Conservation (phyloP, 805 yeast species). For the Saccharomycopsis sp. region DNA sequence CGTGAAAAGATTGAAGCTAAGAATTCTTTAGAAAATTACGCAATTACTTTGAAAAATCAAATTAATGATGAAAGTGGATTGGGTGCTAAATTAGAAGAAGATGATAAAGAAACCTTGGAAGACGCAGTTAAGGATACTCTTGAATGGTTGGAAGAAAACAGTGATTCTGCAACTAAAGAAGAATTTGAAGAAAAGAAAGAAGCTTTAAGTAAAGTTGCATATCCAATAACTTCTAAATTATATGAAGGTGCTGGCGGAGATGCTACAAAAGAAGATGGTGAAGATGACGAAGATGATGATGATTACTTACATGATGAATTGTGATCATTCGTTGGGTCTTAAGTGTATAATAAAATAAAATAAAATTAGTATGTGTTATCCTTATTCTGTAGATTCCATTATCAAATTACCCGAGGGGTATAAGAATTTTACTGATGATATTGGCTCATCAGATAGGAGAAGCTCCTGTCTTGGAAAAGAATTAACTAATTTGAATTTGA, state of each 20-base stretch:
- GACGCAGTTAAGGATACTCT: slow-evolving; percentile 85
- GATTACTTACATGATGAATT: slow-evolving; percentile 65
- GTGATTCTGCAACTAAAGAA: slow-evolving; percentile 81
- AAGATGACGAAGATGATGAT: slow-evolving; percentile 46
- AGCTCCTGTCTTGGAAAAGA: slow-evolving; percentile 12
- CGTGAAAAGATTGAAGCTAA: slow-evolving; percentile 83
- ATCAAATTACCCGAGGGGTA: slow-evolving; percentile 13
- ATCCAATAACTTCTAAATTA: slow-evolving; percentile 87
- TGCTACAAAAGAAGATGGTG: slow-evolving; percentile 41
- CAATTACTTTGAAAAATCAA: slow-evolving; percentile 52
- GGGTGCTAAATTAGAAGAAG: slow-evolving; percentile 77
- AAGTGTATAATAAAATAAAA: background rate
- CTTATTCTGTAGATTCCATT: slow-evolving; percentile 5
- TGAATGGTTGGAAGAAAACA: slow-evolving; percentile 84
- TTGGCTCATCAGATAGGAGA: background rate
- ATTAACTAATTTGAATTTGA: slow-evolving; percentile 7
- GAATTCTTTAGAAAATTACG: slow-evolving; percentile 83
- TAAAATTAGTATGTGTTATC: no score
- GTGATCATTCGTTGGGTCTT: slow-evolving; percentile 27
- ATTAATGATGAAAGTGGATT: slow-evolving; percentile 20
- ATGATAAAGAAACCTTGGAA: slow-evolving; percentile 79
- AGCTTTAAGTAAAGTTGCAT: slow-evolving; percentile 70
- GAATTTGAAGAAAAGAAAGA: slow-evolving; percentile 92
- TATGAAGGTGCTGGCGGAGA: slow-evolving; percentile 52
- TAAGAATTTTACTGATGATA: slow-evolving; percentile 6